Conservation (phyloP, 768 basidiomycete genomes). For the Hirschioporus abietinus region DNA sequence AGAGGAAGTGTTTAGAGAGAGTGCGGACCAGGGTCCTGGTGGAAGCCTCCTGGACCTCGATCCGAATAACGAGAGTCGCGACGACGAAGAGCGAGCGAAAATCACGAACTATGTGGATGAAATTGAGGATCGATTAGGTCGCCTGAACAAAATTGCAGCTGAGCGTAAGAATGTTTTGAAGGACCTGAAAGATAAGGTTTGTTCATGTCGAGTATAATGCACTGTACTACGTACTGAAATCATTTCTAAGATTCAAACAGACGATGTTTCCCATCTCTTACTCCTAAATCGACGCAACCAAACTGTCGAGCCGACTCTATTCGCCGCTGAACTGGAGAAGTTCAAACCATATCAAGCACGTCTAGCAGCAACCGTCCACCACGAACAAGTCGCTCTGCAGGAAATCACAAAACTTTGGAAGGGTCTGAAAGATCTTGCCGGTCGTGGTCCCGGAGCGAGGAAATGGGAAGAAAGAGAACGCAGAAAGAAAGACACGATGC, state of each 20-base stretch:
- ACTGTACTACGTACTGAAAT: constrained; percentile 3
- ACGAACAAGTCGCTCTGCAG: constrained; percentile 67
- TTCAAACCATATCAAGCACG: constrained; percentile 89
- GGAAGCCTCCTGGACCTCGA: constrained; percentile 70
- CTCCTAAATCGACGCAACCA: constrained; percentile 85
- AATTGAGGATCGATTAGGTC: constrained; percentile 73
- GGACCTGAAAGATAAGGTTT: constrained; percentile 94
- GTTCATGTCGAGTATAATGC: constrained; percentile 7
- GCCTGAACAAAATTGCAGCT: constrained; percentile 75
- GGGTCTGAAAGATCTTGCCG: constrained; percentile 62
- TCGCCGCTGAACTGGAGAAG: constrained; percentile 92
- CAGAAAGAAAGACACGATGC: constrained; percentile 67
- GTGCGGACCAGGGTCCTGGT: constrained; percentile 32
- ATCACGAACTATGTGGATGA: constrained; percentile 62
- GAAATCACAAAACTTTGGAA: constrained; percentile 77
- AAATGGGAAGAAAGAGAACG: constrained; percentile 83
- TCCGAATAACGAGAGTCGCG: constrained; percentile 51
- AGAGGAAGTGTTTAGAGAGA: constrained; percentile 60
- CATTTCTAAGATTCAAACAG: constrained; percentile 70
- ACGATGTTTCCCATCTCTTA: constrained; percentile 94
- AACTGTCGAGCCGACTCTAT: constrained; percentile 79
- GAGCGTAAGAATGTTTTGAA: constrained; percentile 85
- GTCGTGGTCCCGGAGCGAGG: constrained; percentile 69
- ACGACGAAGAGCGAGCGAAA: constrained; percentile 62
- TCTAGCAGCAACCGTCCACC: constrained; percentile 68